Conservation (phyloP, 75 land plant species). For the Picea glauca region DNA sequence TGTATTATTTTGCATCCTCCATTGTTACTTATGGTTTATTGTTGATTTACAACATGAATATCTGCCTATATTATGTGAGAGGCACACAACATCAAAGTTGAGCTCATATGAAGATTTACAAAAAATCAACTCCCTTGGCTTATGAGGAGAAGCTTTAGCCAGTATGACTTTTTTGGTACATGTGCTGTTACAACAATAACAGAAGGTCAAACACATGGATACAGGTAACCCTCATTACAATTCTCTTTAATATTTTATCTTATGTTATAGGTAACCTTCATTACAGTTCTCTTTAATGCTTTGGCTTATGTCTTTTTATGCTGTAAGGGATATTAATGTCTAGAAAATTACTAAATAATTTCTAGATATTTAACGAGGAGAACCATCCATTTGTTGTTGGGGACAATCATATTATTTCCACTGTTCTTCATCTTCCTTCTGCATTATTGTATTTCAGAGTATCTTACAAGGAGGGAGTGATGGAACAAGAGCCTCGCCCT, state of each 20-base stretch:
- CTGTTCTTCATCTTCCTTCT: not conserved
- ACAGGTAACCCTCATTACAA: conserved; percentile 38
- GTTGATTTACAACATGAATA: conserved; percentile 38
- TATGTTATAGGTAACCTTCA: not conserved
- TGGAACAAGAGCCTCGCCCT: conserved; percentile 90
- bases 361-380: too few species aligned
- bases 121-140: conserved; percentile 84
- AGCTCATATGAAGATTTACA: conserved; percentile 81
- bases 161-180: conserved; percentile 98
- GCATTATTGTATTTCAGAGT: conserved; percentile 34
- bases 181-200: conserved; percentile 94
- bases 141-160: conserved; percentile 96
- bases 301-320: not conserved
- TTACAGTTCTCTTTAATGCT: not conserved
- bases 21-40: too few species aligned
- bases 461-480: conserved; percentile 92
- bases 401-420: too few species aligned
- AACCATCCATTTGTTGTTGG: too few species aligned
- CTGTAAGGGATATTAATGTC: not conserved
- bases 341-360: too few species aligned
- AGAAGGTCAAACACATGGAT: conserved; percentile 90
- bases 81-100: conserved; percentile 96
- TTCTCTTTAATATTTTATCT: not conserved
- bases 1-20: too few species aligned
- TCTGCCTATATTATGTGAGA: conserved; percentile 90